Base-by-base conservation (phyloP, 2,329 filamentous ascomycete species). In the Chaetomiaceae sp. region DNA sequence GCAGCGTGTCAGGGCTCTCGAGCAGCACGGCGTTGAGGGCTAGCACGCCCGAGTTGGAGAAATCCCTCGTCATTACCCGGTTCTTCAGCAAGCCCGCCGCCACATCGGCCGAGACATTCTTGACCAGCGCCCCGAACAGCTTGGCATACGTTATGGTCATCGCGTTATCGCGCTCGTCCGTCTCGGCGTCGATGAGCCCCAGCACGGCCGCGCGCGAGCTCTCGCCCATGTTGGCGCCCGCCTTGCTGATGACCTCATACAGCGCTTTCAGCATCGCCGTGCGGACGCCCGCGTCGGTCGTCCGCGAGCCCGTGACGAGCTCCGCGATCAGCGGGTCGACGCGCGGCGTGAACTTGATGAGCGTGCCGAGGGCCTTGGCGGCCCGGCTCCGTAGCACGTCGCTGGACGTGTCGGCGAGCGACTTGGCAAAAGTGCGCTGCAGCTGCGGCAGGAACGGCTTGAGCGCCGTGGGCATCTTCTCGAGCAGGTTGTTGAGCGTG, bases 391-490 rank as follows among this genome's bases (percentile, higher is more conserved):
- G 82, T 49, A 98, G 71, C 17, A 90, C 73, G 56, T 97, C 91
- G 64, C 91, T 97, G 0, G 89, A 87, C 0, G 89, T 83, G 66
- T 98, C 94, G 3, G 93, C 93, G 40, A 98, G 76, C 34, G 90
- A 91, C 68, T 96, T 94, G 48, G 93, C 91, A 70, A 98, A 98
- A 0, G 93, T 98, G 50, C 93, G 81, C 68, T 98, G 93, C 43
- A 98, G 76, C 63, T 98, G 93, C 9, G 93, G 93, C 62, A 98
- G 70, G 78, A 98, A 98, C 3, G 93, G 93, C 69, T 97, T 96
- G 51, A 98, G 76, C 57, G 94, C 91, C 9, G 86, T 80, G 0
- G 93, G 93, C 65, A 98, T 97, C 76, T 97, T 98, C 68, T 95
- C 89, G 30, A 98, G 74, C 24, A 98, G 72, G 58, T 94, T 95